Evolutionary conservation across 768 basidiomycete species (phyloP), one percentile per base, ranked within the genome.

Genomic region (Lentinula detonsa): DNA sequence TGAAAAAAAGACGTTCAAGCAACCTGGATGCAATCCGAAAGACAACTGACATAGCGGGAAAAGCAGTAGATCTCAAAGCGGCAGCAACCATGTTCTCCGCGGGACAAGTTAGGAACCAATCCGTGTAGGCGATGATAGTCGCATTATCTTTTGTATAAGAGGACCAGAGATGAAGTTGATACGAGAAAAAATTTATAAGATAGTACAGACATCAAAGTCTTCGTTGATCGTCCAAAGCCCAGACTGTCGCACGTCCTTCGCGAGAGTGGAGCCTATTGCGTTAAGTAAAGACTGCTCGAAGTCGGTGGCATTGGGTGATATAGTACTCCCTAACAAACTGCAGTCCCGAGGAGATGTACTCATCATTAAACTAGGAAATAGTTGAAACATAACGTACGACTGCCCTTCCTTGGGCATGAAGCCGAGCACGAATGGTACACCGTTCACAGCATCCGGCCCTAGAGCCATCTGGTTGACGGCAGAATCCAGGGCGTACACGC

Each of bases 341-440:
- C 4, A 18, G 16, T 23, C 23, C 21, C 31, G 6, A 45, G 33
- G 4, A 11, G 46, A 34, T 3, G n/a, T 37, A 43, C 42, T 43
- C 21, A 21, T 21, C 21, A 21, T 21, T 21, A 21, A 21, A 21
- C 21, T 21, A 21, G 21, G 21, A 21, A 21, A 21, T 21, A 21
- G 21, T 21, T 21, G 21, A 21, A 21, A 21, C 21, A 21, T 21
- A 21, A 21, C 21, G 21, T 21, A 21, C 21, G 21, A 21, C 21
- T 21, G 21, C 21, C 21, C 65, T 49, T 66, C 65, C 13, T 66
- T 63, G 11, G 65, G 65, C 65, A 66, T 64, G 55, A 64, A 64
- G 1, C 65, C 65, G 37, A 61, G 60, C 57, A 66, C 59, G 39
- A 51, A 64, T 1, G 63, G 21, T 57, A 66, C 65, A 40, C 64